Evolutionary conservation across 306 rosid genomes (phyloP), one percentile per base, ranked within the genome.

Genomic region (Pachyrhizus erosus): DNA sequence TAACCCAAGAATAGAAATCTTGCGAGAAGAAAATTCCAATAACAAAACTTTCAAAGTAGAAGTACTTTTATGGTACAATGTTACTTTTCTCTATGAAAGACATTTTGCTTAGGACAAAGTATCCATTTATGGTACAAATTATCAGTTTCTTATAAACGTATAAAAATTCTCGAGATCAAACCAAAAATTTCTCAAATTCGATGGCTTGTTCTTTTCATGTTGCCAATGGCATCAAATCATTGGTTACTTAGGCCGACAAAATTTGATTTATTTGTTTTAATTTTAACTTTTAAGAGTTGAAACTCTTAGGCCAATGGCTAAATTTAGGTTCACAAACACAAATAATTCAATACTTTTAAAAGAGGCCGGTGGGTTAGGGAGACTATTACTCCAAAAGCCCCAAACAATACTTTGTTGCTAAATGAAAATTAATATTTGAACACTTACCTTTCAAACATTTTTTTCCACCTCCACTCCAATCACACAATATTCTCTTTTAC

Each of bases 361-460:
- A 55, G 54, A 18, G 78, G 84, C 62, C 73, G 65, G 79, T 80
- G 55, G 73, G 5, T 51, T 81, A 49, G 48, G 60, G 49, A 49
- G 75, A 27, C n/a, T 65, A 21, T 51, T 27, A 67, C 43, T 57
- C 4, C 52, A 2, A 78, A 24, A 26, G 0, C 11, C 60, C 31
- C 13, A 40, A 52, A 54, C 27, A 15, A 40, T 18, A 52, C n/a
- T 49, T 51, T 51, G 24, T n/a, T 2, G 46, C 17, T 37, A 31
- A 29, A 69, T 40, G 21, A 20, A 75, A 33, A 2, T 51, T 31
- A 73, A 31, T 45, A 12, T 57, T 21, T 18, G 5, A 11, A 5
- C 17, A 7, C 43, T 24, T 42, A 13, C 26, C 18, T 18, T 21
- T 34, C 26, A 23, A 3, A 34, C 15, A 6, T 33, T 34, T 27